phyloP scores from a whole-genome alignment of 768 basidiomycete genomes.

The Daedalea quercina region DNA sequence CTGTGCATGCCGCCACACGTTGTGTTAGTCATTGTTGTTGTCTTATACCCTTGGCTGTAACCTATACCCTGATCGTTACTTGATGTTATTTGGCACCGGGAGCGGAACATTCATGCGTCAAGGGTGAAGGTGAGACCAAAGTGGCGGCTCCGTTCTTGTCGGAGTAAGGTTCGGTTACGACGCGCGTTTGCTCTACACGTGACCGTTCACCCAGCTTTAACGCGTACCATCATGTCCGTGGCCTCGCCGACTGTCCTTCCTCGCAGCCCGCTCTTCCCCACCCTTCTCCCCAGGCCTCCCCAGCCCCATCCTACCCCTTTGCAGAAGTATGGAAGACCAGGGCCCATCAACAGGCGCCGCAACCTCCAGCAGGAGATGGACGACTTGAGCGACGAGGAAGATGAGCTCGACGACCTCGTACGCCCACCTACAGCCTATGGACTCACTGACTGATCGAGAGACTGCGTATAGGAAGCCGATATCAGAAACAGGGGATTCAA shows the following conservation, averaged over 20 bases:
- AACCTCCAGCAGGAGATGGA: constrained; percentile 75
- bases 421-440: too few species aligned
- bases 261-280: constrained; percentile 53
- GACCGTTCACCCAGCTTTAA: not conserved
- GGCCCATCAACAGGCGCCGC: constrained; percentile 53
- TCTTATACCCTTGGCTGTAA: too few species aligned
- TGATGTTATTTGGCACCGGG: too few species aligned
- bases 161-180: too few species aligned
- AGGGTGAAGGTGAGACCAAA: too few species aligned
- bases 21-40: too few species aligned
- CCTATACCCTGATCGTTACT: too few species aligned
- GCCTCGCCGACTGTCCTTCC: constrained; percentile 72
- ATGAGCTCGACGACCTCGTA: constrained; percentile 72
- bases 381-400: constrained; percentile 80
- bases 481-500: constrained; percentile 61
- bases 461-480: constrained; percentile 9
- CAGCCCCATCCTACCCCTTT: constrained; percentile 61
- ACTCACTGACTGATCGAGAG: not conserved
- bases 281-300: constrained; percentile 58
- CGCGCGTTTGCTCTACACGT: not conserved
- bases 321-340: constrained; percentile 39
- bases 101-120: too few species aligned
- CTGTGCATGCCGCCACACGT: too few species aligned
- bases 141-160: too few species aligned
- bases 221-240: constrained; percentile 33